Percentiles rank a stretch among this genome's conserved stretches.
phyloP scores from a whole-genome alignment of 2,329 filamentous ascomycete species.

The Didymella segeticola region DNA sequence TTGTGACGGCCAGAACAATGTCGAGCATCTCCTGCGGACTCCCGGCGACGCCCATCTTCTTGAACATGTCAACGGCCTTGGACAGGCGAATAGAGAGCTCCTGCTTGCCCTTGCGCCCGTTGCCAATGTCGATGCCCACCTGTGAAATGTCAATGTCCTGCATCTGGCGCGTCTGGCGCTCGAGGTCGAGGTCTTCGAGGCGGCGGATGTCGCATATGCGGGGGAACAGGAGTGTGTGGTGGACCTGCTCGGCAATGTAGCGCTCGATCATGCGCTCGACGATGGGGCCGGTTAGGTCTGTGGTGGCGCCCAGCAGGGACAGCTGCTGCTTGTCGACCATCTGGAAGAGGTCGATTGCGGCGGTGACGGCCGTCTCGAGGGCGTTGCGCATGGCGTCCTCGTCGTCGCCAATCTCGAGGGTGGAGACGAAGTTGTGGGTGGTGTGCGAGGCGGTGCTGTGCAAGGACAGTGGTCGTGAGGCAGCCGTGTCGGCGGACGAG shows the following conservation, averaged over 20 bases:
- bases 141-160: slow-evolving; percentile 92
- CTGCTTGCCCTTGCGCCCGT: slow-evolving; percentile 78
- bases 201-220: slow-evolving; percentile 78
- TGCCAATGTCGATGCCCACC: slow-evolving; percentile 85
- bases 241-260: slow-evolving; percentile 91
- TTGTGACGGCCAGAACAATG: slow-evolving; percentile 79
- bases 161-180: slow-evolving; percentile 91
- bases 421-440: slow-evolving; percentile 48
- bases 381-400: slow-evolving; percentile 89
- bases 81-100: slow-evolving; percentile 79
- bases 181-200: slow-evolving; percentile 84
- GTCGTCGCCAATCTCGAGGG: slow-evolving; percentile 79
- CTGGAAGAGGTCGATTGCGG: slow-evolving; percentile 94
- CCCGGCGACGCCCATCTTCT: slow-evolving; percentile 77
- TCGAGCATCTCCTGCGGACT: slow-evolving; percentile 91
- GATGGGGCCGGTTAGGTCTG: slow-evolving; percentile 87
- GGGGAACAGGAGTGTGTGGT: slow-evolving; percentile 83
- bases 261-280: slow-evolving; percentile 95
- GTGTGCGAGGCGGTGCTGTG: slow-evolving; percentile 47
- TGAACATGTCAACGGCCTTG: slow-evolving; percentile 85
- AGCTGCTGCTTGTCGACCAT: slow-evolving; percentile 94
- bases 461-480: slow-evolving; percentile 37
- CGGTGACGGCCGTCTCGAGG: slow-evolving; percentile 88
- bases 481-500: slow-evolving; percentile 44
- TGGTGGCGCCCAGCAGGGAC: slow-evolving; percentile 88